Evolutionary conservation across 164 flowering plant species (phyloP).

Genomic region (Taxillus chinensis): DNA sequence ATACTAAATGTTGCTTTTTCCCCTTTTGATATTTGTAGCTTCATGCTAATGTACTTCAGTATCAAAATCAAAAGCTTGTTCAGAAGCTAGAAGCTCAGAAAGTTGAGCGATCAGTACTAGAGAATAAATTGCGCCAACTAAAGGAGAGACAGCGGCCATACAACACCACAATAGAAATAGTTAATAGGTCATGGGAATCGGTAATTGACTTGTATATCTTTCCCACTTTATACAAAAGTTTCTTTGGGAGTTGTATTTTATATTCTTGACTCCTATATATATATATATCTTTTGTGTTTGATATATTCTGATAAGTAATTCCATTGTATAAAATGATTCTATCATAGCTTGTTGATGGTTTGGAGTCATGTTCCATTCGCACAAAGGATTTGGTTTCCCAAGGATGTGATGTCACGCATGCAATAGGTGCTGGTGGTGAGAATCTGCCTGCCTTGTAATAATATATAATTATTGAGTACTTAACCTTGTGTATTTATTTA

Average conservation of each 20-base stretch:
- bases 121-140: constrained; percentile 37
- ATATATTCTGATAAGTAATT: background rate
- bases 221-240: too few relatives aligned
- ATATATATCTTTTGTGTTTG: too few relatives aligned
- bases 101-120: constrained; percentile 43
- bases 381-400: constrained; percentile 19
- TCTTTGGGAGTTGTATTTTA: too few relatives aligned
- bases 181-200: constrained; percentile 56
- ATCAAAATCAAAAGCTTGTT: constrained; percentile 73
- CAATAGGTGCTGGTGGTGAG: constrained; percentile 33
- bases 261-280: too few relatives aligned
- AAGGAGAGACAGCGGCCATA: constrained; percentile 51
- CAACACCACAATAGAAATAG: constrained; percentile 39
- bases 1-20: constrained; percentile 1
- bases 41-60: constrained; percentile 70
- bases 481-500: background rate
- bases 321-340: background rate
- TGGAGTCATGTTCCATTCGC: constrained; percentile 44
- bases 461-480: too few relatives aligned
- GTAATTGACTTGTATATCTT: constrained; percentile 19
- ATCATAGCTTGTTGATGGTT: constrained; percentile 43
- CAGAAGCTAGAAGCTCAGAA: constrained; percentile 82
- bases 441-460: background rate
- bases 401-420: constrained; percentile 12
- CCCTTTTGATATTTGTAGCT: constrained; percentile 30